A percentile compares a stretch with the other conserved stretches of the same genome.
phyloP scores from a whole-genome alignment of 495 filamentous ascomycete genomes.

The Margaritispora aquatica region DNA sequence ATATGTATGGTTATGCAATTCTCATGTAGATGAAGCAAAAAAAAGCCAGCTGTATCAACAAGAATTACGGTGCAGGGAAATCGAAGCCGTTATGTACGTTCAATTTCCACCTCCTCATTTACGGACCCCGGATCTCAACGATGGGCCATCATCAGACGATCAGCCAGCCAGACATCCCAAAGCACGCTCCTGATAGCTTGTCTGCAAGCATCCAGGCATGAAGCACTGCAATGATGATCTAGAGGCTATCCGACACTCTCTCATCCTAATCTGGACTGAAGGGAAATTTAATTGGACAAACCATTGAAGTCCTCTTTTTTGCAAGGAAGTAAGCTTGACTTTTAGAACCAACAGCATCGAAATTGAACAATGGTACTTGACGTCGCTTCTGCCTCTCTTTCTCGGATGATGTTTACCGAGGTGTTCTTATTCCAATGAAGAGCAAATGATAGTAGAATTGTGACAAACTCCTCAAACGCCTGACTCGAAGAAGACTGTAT shows the following conservation, averaged over 20 bases:
- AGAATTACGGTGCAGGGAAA: neutral
- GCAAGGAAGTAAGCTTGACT: neutral
- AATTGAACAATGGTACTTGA: too few relatives aligned
- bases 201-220: slow-evolving; percentile 9
- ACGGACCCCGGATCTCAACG: neutral
- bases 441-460: too few relatives aligned
- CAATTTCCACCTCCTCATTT: slow-evolving; percentile 8
- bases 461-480: too few relatives aligned
- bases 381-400: too few relatives aligned
- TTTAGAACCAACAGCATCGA: too few relatives aligned
- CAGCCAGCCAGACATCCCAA: neutral
- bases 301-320: neutral
- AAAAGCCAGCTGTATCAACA: neutral
- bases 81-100: slow-evolving; percentile 9
- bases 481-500: too few relatives aligned
- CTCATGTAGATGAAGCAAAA: neutral
- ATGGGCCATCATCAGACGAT: neutral
- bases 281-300: neutral
- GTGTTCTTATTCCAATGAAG: too few relatives aligned
- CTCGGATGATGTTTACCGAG: too few relatives aligned
- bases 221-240: slow-evolving; percentile 10
- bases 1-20: neutral
- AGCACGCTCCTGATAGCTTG: neutral
- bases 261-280: neutral
- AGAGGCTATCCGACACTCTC: neutral